A percentile compares a stretch with the other conserved stretches of the same genome.
These are phyloP conservation scores for Orbilia quercus DNA, from an alignment of 2,329 filamentous ascomycete species.

Conservation along the genomic window DNA sequence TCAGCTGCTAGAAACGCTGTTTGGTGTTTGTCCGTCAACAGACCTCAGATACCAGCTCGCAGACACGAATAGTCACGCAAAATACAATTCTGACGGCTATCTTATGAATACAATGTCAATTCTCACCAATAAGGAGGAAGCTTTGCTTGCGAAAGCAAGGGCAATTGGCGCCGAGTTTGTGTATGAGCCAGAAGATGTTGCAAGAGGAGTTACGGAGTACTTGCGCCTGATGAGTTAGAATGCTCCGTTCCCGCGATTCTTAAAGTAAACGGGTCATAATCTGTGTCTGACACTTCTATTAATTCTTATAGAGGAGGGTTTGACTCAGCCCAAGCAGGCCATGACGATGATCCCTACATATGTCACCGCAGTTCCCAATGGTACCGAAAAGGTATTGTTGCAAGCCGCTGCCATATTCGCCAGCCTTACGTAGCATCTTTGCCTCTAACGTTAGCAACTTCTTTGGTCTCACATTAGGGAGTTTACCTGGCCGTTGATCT, in stretches of 20 bases:
- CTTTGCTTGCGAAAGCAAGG: slow-evolving; percentile 75
- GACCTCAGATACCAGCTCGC: slow-evolving; percentile 43
- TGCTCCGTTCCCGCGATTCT: neutral
- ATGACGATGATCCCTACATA: slow-evolving; percentile 97
- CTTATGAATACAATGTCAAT: slow-evolving; percentile 47
- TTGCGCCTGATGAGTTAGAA: slow-evolving; percentile 79
- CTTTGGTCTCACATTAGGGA: slow-evolving; percentile 69
- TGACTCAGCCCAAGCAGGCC: slow-evolving; percentile 79
- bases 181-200: slow-evolving; percentile 80
- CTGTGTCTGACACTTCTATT: slow-evolving; percentile 16
- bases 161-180: slow-evolving; percentile 87
- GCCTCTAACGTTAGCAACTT: neutral
- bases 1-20: slow-evolving; percentile 53
- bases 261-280: neutral
- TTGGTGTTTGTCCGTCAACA: slow-evolving; percentile 55
- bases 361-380: slow-evolving; percentile 94
- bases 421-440: slow-evolving; percentile 43
- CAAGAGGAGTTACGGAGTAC: slow-evolving; percentile 84
- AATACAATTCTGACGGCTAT: slow-evolving; percentile 32
- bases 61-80: slow-evolving; percentile 35
- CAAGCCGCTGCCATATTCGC: slow-evolving; percentile 26
- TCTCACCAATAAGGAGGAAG: slow-evolving; percentile 37
- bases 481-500: slow-evolving; percentile 96
- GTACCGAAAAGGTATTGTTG: slow-evolving; percentile 86
- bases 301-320: slow-evolving; percentile 76